Evolutionary conservation across 1,139 yeast genomes (phyloP), one percentile per base, ranked within the genome.

Genomic region (Geotrichum candidum): DNA sequence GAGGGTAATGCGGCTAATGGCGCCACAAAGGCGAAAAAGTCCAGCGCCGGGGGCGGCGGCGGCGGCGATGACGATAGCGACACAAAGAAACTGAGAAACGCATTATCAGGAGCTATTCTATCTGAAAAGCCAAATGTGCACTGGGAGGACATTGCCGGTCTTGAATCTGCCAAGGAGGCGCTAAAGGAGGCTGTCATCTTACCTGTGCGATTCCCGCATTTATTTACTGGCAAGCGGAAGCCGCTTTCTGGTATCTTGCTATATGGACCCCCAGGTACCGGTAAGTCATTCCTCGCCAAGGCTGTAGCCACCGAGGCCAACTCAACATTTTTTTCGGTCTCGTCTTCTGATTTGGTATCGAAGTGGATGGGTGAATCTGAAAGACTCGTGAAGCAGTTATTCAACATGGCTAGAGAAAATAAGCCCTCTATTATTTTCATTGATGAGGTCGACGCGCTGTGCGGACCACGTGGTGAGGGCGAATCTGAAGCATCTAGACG

Each of bases 301-400:
- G 99, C 99, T 0, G 98, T 94, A 3, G 99, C 99, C 33, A 94
- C 99, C 0, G 99, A 94, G 72, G 97, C 99, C 60, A 91, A 92
- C 72, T 89, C 97, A 0, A 94, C 99, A 0, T 94, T 94, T 70
- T 95, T 94, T 75, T 89, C 97, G 3, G 96, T 94, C 2, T 88
- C 96, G 22, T 90, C 97, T 0, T 88, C 96, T 11, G 98, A 94
- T 74, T 81, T 94, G 70, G 97, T 95, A 3, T 87, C 96, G 66
- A 95, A 94, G 74, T 94, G 98, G 98, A 92, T 94, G 98, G 99
- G 99, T 68, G 99, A 94, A 73, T 86, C 94, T 35, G 98, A 94
- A 76, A 84, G 97, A 76, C 83, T 94, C 64, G 99, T 94, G 41
- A 92, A 92, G 73, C 98, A 94, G 72, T 79, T 94, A 67, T 94